These are phyloP conservation scores for Phlebiopsis flavidoalba DNA, from an alignment of 768 basidiomycete species.

Conservation along the genomic window DNA sequence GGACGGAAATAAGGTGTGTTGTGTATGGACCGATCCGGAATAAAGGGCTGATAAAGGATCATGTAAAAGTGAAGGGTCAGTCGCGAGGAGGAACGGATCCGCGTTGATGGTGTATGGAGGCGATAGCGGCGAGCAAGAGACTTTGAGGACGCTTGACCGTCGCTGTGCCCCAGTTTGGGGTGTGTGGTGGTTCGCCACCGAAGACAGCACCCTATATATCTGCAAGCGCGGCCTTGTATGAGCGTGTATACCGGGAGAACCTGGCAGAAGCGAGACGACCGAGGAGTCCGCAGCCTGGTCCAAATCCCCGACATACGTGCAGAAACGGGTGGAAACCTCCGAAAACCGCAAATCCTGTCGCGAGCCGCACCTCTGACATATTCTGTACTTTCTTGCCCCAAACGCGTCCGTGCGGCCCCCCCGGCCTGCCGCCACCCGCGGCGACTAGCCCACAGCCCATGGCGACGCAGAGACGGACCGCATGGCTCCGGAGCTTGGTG, in stretches of 20 bases:
- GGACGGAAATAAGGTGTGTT: slow-evolving; percentile 15
- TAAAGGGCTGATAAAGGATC: slow-evolving; percentile 22
- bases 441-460: background rate
- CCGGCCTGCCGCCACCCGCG: background rate
- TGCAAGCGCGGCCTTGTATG: background rate
- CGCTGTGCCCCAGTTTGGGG: background rate
- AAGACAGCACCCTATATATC: background rate
- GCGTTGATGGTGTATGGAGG: slow-evolving; percentile 12
- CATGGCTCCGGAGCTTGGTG: background rate
- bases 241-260: background rate
- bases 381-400: background rate
- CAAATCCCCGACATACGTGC: background rate
- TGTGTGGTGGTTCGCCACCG: background rate
- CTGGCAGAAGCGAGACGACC: background rate
- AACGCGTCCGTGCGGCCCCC: no score
- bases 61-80: slow-evolving; percentile 9
- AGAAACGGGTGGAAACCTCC: slow-evolving; percentile 1
- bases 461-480: background rate
- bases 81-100: slow-evolving; percentile 5
- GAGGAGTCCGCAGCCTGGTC: background rate
- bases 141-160: background rate
- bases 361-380: background rate
- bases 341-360: background rate
- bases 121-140: slow-evolving; percentile 10
- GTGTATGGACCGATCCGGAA: slow-evolving; percentile 14